Conservation (phyloP, 768 basidiomycete genomes). For the Royoungia palumana region DNA sequence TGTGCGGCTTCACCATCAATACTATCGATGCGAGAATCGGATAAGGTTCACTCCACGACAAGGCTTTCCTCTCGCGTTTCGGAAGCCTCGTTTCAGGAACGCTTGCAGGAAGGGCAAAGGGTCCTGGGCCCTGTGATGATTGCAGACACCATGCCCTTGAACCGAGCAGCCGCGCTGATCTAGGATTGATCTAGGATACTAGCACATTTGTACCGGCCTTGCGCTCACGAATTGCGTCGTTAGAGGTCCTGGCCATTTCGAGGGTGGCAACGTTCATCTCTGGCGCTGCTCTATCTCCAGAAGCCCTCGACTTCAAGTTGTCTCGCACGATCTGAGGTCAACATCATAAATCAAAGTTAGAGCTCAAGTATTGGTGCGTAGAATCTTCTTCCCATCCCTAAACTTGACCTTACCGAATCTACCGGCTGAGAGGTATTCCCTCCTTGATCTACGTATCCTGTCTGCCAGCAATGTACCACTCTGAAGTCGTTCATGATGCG, state of each 20-base stretch:
- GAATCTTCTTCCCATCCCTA: neutral
- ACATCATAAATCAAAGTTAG: constrained; percentile 1
- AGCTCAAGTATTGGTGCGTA: neutral
- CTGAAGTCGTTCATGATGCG: neutral
- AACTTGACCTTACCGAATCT: neutral
- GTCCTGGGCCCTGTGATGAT: neutral
- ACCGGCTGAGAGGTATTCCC: neutral
- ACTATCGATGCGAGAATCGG: neutral
- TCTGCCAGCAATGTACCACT: constrained; percentile 4
- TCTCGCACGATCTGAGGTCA: neutral
- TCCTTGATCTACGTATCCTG: too few relatives aligned
- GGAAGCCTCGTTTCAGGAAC: constrained; percentile 1
- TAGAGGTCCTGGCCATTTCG: constrained; percentile 1
- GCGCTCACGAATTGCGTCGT: too few relatives aligned
- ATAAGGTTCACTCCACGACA: neutral
- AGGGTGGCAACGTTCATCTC: constrained; percentile 1
- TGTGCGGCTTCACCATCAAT: neutral
- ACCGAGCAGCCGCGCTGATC: neutral
- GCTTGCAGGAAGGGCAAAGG: constrained; percentile 1
- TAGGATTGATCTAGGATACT: neutral
- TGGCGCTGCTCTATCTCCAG: neutral
- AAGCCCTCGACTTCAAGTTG: neutral
- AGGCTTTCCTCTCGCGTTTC: neutral
- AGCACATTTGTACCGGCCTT: too few relatives aligned
- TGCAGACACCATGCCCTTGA: too few relatives aligned